phyloP scores from a whole-genome alignment of 306 rosid species.

The Amphicarpaea edgeworthii region DNA sequence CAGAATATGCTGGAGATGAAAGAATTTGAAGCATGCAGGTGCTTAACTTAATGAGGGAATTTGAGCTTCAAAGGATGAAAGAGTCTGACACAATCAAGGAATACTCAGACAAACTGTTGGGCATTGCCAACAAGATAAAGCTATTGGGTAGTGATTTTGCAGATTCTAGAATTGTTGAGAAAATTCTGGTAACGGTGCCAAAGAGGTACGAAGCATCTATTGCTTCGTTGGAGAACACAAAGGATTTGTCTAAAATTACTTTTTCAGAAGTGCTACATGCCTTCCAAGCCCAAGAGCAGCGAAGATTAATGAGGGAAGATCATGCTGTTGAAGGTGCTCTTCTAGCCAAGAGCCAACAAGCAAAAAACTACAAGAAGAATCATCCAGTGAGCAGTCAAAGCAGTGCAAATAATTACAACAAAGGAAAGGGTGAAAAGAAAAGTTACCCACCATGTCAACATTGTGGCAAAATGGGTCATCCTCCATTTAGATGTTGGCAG shows the following conservation, averaged over 20 bases:
- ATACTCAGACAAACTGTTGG: background rate
- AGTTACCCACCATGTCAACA: background rate
- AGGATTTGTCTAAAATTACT: background rate
- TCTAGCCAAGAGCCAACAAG: background rate
- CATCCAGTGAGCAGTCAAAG: background rate
- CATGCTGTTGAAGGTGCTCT: background rate
- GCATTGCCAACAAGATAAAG: background rate
- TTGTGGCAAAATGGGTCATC: background rate
- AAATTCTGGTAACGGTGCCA: background rate
- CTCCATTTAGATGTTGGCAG: constrained; percentile 14
- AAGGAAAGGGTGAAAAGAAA: background rate
- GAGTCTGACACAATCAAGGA: background rate
- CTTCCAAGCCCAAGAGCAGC: background rate
- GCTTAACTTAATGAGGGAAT: background rate
- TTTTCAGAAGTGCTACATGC: background rate
- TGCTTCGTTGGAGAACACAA: background rate
- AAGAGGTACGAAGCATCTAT: background rate
- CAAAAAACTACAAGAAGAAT: background rate
- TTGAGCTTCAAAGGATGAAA: no score
- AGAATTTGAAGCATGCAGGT: background rate
- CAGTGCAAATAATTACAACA: background rate
- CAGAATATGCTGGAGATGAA: background rate
- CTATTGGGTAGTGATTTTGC: background rate
- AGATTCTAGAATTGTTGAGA: background rate
- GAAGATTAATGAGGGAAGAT: background rate